A percentile compares a stretch with the other conserved stretches of the same genome.
Evolutionary conservation across 2,329 filamentous ascomycete genomes (phyloP).

Genomic region (Sclerotinia sclerotiorum): DNA sequence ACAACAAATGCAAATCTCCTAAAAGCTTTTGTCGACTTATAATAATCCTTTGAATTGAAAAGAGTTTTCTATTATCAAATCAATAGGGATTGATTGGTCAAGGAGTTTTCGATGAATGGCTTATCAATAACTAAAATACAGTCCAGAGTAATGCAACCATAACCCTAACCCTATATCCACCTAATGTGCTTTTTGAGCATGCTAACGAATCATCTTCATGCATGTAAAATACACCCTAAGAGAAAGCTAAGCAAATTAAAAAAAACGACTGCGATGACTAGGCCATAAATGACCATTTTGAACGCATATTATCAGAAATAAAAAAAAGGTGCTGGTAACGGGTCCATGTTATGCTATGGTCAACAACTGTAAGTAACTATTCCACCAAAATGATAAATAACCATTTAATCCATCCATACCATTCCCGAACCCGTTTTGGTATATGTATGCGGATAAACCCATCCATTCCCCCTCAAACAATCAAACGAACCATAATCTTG

Average conservation of each 20-base stretch:
- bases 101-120: no score
- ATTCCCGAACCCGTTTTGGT: constrained; percentile 15
- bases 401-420: constrained; percentile 17
- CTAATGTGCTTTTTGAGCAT: no score
- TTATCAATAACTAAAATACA: no score
- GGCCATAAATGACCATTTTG: background rate
- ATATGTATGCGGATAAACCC: constrained; percentile 16
- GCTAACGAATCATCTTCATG: background rate
- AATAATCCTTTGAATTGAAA: no score
- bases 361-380: constrained; percentile 12
- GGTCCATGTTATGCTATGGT: constrained; percentile 5
- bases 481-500: constrained; percentile 18
- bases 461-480: constrained; percentile 14
- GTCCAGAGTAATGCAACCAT: no score
- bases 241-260: background rate
- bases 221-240: background rate
- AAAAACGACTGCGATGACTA: background rate
- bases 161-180: no score
- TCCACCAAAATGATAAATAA: constrained; percentile 10
- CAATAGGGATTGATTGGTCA: no score
- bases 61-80: no score
- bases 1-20: no score
- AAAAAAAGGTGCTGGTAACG: background rate
- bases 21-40: no score
- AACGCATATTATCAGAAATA: background rate